phyloP scores from a whole-genome alignment of 139 green algal genomes.

The Pleodorina starrii region DNA sequence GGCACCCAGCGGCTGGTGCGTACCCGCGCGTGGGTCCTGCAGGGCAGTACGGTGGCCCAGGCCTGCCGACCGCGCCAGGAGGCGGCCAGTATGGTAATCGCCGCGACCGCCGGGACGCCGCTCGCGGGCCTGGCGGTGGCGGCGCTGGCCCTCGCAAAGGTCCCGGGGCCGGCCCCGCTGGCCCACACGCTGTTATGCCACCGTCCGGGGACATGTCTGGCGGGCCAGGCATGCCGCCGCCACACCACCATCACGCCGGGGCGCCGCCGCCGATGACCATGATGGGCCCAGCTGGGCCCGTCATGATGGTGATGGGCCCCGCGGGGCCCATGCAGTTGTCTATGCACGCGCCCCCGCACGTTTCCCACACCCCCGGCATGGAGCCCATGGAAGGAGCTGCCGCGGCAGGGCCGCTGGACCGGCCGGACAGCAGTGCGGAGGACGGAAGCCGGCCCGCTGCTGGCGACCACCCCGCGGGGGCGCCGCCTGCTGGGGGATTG shows the following conservation, averaged over 20 bases:
- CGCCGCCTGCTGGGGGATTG: background rate
- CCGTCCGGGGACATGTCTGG: constrained; percentile 3
- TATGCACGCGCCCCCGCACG: background rate
- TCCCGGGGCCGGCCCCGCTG: background rate
- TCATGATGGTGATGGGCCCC: constrained; percentile 47
- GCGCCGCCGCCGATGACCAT: background rate
- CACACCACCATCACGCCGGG: constrained; percentile 6
- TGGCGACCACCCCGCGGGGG: background rate
- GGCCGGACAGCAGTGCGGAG: background rate
- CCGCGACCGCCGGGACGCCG: background rate
- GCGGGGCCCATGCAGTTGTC: constrained; percentile 35
- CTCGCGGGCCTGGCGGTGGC: too few species aligned
- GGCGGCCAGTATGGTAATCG: constrained; percentile 14
- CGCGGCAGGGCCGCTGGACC: background rate
- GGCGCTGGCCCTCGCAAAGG: background rate
- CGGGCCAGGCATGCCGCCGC: constrained; percentile 18
- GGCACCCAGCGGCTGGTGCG: background rate
- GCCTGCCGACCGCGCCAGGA: background rate
- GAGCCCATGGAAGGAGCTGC: background rate
- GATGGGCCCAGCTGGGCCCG: background rate
- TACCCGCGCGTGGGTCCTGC: background rate
- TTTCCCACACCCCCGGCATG: constrained; percentile 19
- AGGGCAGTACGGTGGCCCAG: background rate
- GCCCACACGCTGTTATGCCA: background rate
- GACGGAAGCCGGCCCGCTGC: background rate